A percentile compares a stretch with the other conserved stretches of the same genome.
Evolutionary conservation across 1,284 basidiomycete genomes (phyloP).

Genomic region (Phenoliferia sp.): DNA sequence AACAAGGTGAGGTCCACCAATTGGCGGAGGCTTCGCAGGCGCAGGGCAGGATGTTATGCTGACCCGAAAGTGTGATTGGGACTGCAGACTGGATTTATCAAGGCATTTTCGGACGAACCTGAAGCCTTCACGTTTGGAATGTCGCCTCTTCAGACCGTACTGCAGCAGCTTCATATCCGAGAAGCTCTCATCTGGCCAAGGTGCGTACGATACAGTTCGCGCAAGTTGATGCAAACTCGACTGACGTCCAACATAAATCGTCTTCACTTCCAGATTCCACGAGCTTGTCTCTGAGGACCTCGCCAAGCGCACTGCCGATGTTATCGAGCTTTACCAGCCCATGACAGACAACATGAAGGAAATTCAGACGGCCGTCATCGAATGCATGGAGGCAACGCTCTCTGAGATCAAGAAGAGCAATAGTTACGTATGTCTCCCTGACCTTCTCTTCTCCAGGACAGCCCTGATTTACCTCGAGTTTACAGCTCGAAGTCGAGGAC

Average conservation of each 20-base stretch:
- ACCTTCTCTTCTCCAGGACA: neutral
- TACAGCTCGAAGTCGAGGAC: slow-evolving; percentile 87
- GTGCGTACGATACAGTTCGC: slow-evolving; percentile 45
- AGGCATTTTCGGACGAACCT: slow-evolving; percentile 94
- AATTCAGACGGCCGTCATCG: slow-evolving; percentile 87
- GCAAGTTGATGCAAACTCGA: slow-evolving; percentile 2
- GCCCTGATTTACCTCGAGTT: no score
- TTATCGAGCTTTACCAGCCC: slow-evolving; percentile 84
- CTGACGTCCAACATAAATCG: neutral
- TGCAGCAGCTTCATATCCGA: slow-evolving; percentile 85
- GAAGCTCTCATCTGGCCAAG: slow-evolving; percentile 87
- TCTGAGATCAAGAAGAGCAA: slow-evolving; percentile 87
- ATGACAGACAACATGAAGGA: slow-evolving; percentile 81
- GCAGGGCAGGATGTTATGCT: neutral
- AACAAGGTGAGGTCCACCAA: slow-evolving; percentile 52
- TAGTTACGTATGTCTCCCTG: slow-evolving; percentile 56
- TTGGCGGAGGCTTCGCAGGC: neutral
- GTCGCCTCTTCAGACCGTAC: slow-evolving; percentile 82
- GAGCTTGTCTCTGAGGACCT: slow-evolving; percentile 74
- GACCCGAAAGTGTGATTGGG: neutral
- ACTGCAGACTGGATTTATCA: slow-evolving; percentile 76
- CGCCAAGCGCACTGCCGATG: slow-evolving; percentile 77
- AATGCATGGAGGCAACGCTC: slow-evolving; percentile 89
- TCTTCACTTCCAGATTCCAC: slow-evolving; percentile 93
- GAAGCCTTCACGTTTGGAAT: slow-evolving; percentile 89